Conservation (phyloP, 768 basidiomycete species). For the Tulasnella calospora region DNA sequence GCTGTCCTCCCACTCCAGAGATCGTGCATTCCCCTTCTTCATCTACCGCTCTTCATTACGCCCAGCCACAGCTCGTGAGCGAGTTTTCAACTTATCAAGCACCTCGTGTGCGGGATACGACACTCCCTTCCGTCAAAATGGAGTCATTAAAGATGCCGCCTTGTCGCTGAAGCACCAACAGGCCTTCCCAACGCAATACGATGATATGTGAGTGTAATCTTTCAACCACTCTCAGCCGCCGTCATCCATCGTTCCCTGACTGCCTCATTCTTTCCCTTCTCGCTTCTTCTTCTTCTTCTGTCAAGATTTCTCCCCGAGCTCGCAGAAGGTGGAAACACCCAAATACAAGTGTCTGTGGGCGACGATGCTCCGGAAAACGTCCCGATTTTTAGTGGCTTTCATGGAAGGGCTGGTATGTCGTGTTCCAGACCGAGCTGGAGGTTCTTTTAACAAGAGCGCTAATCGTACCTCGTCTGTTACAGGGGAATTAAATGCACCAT, state of each 20-base stretch:
- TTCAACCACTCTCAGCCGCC: neutral
- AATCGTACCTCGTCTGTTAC: no score
- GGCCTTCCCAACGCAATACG: neutral
- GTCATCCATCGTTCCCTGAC: neutral
- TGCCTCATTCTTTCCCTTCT: neutral
- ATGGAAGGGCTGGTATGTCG: neutral
- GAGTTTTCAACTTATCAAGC: neutral
- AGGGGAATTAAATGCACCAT: no score
- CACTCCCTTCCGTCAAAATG: neutral
- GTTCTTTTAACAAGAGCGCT: no score
- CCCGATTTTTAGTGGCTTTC: neutral
- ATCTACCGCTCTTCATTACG: neutral
- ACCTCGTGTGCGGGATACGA: neutral
- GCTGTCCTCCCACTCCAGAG: neutral
- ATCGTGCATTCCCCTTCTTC: neutral
- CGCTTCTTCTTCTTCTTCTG: neutral
- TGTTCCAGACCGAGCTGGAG: no score
- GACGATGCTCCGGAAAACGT: neutral
- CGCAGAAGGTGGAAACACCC: neutral
- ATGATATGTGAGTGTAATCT: neutral
- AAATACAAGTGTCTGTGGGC: neutral
- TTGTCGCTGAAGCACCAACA: neutral
- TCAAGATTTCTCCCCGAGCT: neutral
- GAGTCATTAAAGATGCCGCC: neutral
- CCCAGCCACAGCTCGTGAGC: neutral